These are phyloP conservation scores for Symbiodinium pilosum DNA, from an alignment of 73 alveolate species.

Conservation along the genomic window DNA sequence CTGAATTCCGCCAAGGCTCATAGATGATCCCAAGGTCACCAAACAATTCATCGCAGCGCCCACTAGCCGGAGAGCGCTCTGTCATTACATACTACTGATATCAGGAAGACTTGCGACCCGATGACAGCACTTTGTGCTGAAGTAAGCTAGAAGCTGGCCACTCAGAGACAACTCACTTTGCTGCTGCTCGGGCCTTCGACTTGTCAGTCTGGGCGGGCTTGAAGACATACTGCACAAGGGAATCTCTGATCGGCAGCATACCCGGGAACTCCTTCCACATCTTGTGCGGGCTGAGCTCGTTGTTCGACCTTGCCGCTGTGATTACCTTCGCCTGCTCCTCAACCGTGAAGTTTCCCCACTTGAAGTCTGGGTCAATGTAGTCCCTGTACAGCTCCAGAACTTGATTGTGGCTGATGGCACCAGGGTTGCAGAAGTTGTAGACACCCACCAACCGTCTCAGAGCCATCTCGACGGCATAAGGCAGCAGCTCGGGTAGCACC, in stretches of 20 bases:
- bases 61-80: too few relatives aligned
- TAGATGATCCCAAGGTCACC: too few relatives aligned
- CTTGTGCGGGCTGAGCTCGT: slow-evolving; percentile 93
- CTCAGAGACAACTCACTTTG: slow-evolving; percentile 40
- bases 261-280: slow-evolving; percentile 67
- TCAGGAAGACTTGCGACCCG: too few relatives aligned
- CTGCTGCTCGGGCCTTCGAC: slow-evolving; percentile 35
- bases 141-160: too few relatives aligned
- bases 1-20: neutral
- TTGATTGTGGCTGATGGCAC: slow-evolving; percentile 93
- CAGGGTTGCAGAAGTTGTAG: slow-evolving; percentile 94
- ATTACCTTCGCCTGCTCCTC: slow-evolving; percentile 93
- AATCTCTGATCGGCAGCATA: slow-evolving; percentile 14
- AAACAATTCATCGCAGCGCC: too few relatives aligned
- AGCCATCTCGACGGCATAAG: slow-evolving; percentile 88
- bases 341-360: slow-evolving; percentile 91
- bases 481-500: slow-evolving; percentile 83
- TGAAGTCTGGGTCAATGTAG: slow-evolving; percentile 86
- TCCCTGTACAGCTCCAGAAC: slow-evolving; percentile 91
- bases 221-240: slow-evolving; percentile 75
- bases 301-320: slow-evolving; percentile 88
- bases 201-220: slow-evolving; percentile 88
- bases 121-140: too few relatives aligned
- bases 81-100: too few relatives aligned
- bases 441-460: slow-evolving; percentile 75